Base-by-base conservation (phyloP, 2,329 filamentous ascomycete species). In the Rhynchosporium agropyri region DNA sequence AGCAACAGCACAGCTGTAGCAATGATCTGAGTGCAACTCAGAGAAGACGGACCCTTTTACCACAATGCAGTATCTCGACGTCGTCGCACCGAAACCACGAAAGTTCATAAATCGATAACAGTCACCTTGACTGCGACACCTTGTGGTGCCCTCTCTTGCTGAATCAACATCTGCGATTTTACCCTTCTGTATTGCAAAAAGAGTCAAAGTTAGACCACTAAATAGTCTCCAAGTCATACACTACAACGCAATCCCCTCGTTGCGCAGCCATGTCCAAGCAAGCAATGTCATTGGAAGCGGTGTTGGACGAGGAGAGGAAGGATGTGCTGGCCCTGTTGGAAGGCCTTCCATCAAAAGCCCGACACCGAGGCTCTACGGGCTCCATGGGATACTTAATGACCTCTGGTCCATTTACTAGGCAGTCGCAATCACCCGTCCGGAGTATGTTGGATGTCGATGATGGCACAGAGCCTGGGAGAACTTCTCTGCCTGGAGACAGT, bases 251-350 rank as follows among this genome's bases (percentile, higher is more conserved):
- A 26, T 12, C 26, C 46, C 33, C 51, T 46, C 51, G 57, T 38
- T 54, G 42, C 60, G 60, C 60, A 64, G 63, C 15, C 9, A 74
- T 74, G 71, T 63, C 68, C 43, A 62, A 67, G 56, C 60, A 77
- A 57, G 78, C 79, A 26, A 91, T 91, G 88, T 92, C 89, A 72
- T 84, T 93, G 72, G 90, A 92, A 77, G 84, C 88, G 55, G 85
- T 88, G 68, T 81, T 92, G 67, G 90, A 92, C 73, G 88, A 92
- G 79, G 90, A 94, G 80, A 84, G 89, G 65, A 81, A 82, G 66
- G 89, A 91, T 77, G 87, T 92, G 45, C 79, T 92, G 68, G 86
- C 86, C 54, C 79, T 91, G 65, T 79, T 92, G 48, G 87, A 89
- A 60, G 66, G 65, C 20, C 61, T 58, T 28, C 54, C 67, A 29